These are phyloP conservation scores for Dalbergia cochinchinensis DNA, from an alignment of 306 rosid species.

Conservation along the genomic window DNA sequence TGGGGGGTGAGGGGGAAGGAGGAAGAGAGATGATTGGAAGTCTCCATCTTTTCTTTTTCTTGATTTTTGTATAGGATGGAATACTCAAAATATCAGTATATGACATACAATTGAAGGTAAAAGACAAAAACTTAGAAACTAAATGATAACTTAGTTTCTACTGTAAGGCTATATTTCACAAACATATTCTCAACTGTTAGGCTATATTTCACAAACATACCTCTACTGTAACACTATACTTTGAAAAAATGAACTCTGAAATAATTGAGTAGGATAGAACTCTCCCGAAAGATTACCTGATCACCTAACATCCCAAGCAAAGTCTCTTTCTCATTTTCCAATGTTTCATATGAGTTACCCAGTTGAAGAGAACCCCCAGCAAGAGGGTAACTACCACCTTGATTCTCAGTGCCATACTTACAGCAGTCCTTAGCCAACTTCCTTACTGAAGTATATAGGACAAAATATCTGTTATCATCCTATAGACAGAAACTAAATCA, in stretches of 20 bases:
- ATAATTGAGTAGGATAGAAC: constrained; percentile 9
- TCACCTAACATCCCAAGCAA: constrained; percentile 68
- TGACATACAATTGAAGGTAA: background rate
- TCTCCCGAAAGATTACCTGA: constrained; percentile 71
- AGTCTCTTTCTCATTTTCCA: constrained; percentile 75
- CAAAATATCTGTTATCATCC: constrained; percentile 43
- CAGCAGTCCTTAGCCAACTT: constrained; percentile 80
- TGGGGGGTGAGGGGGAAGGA: background rate
- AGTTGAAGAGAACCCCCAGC: constrained; percentile 67
- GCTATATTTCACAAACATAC: too few species aligned
- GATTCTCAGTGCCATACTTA: constrained; percentile 76
- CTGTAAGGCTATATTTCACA: too few species aligned
- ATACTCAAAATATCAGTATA: constrained; percentile 45
- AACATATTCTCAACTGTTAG: too few species aligned
- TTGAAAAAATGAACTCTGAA: constrained; percentile 32
- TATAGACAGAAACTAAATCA: constrained; percentile 42
- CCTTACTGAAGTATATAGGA: constrained; percentile 60
- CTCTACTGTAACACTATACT: constrained; percentile 4
- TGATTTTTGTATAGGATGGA: background rate
- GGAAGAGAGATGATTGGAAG: constrained; percentile 33
- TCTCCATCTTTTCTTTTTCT: background rate
- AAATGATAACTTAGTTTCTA: background rate
- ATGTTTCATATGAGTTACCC: constrained; percentile 63
- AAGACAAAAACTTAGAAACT: background rate
- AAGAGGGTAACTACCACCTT: constrained; percentile 57